Evolutionary conservation across 176 grass and related monocot genomes (phyloP).

Genomic region (Aegilops speltoides): DNA sequence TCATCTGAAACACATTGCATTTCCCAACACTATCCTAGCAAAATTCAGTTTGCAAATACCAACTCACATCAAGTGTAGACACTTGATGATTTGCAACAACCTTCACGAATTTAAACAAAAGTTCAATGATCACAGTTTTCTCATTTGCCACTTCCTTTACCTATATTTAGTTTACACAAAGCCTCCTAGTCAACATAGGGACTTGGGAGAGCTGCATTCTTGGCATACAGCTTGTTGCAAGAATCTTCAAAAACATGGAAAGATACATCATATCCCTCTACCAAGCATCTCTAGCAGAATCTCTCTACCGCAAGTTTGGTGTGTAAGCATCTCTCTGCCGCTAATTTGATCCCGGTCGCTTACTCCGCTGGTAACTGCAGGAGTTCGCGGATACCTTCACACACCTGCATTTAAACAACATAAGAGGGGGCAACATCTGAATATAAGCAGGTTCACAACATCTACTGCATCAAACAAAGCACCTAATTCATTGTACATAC

Average conservation of each 20-base stretch:
- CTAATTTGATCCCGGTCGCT: not conserved
- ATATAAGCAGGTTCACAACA: not conserved
- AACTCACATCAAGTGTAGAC: not conserved
- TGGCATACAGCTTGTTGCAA: not conserved
- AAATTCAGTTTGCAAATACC: not conserved
- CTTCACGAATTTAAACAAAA: not conserved
- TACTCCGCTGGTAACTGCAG: conserved; percentile 60
- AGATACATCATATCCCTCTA: not conserved
- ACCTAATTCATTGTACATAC: conserved; percentile 28
- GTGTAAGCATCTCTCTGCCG: no score
- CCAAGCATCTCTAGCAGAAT: not conserved
- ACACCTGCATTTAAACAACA: conserved; percentile 47
- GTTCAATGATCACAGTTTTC: not conserved
- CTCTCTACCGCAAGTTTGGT: no score
- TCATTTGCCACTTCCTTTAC: not conserved
- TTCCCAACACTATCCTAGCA: no score
- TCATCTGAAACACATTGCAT: no score
- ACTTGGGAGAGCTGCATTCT: not conserved
- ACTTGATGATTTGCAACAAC: not conserved
- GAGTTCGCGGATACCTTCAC: conserved; percentile 80
- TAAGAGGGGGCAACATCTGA: not conserved
- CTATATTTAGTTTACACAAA: not conserved
- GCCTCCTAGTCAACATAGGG: not conserved
- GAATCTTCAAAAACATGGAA: not conserved
- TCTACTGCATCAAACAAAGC: not conserved